Evolutionary conservation across 2,329 filamentous ascomycete species (phyloP).

Genomic region (Epichloe gansuensis): DNA sequence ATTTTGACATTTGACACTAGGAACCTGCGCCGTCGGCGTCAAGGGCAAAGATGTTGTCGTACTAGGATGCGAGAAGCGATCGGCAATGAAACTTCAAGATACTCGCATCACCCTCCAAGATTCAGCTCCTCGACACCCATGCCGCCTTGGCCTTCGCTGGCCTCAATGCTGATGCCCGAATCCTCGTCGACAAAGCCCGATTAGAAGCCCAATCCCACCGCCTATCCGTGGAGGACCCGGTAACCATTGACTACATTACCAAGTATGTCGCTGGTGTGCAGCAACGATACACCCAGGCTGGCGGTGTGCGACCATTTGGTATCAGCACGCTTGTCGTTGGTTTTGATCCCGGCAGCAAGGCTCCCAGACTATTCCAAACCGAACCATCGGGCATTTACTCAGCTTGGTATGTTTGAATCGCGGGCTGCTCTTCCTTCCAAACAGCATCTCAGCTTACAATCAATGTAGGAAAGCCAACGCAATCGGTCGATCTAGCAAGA

Average conservation of each 20-base stretch:
- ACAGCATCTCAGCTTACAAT: conserved; percentile 4
- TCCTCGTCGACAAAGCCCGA: conserved; percentile 95
- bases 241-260: conserved; percentile 98
- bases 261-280: conserved; percentile 97
- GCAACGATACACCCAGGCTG: conserved; percentile 97
- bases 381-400: conserved; percentile 99
- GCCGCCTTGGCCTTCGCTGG: conserved; percentile 95
- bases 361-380: conserved; percentile 88
- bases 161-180: conserved; percentile 93
- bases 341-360: conserved; percentile 89
- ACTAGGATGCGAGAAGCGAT: conserved; percentile 95
- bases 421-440: conserved; percentile 4
- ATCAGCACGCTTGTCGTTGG: conserved; percentile 97
- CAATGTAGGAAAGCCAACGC: conserved; percentile 87
- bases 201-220: conserved; percentile 96
- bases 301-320: conserved; percentile 95
- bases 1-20: conserved; percentile 30
- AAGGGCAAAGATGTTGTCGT: conserved; percentile 94
- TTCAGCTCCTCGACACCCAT: conserved; percentile 89
- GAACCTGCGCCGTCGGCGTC: conserved; percentile 94
- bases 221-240: conserved; percentile 91
- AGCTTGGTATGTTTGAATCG: conserved; percentile 56
- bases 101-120: conserved; percentile 99
- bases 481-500: conserved; percentile 97
- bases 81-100: conserved; percentile 98